These are phyloP conservation scores for Hypoxylon sp. DNA, from an alignment of 2,329 filamentous ascomycete species.

Conservation along the genomic window DNA sequence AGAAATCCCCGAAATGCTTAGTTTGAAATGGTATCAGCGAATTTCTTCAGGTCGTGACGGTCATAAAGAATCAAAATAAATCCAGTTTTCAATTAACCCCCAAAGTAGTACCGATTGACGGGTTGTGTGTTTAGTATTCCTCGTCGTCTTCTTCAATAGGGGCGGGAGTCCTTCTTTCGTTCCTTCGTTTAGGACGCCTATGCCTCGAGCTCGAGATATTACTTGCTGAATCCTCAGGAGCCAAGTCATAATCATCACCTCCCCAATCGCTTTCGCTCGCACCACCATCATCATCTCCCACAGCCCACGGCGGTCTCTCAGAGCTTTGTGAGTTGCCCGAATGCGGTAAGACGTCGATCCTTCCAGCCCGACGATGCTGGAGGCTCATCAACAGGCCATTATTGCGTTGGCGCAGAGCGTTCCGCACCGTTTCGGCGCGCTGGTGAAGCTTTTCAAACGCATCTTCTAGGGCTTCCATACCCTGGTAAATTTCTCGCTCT, in stretches of 20 bases:
- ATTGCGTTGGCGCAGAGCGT: conserved; percentile 83
- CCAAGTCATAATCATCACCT: conserved; percentile 70
- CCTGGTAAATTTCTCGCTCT: conserved; percentile 91
- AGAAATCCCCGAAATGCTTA: conserved; percentile 21
- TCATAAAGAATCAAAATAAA: conserved; percentile 40
- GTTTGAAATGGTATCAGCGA: conserved; percentile 38
- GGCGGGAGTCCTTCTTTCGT: conserved; percentile 79
- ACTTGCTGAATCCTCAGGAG: conserved; percentile 84
- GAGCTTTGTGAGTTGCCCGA: conserved; percentile 65
- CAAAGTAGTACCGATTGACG: conserved; percentile 4
- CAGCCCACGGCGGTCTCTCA: conserved; percentile 64
- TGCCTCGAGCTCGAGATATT: conserved; percentile 82
- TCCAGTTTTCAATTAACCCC: conserved; percentile 11
- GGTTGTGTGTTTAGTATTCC: conserved; percentile 49
- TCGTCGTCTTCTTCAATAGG: conserved; percentile 79
- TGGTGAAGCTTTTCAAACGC: conserved; percentile 93
- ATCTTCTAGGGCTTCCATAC: conserved; percentile 95
- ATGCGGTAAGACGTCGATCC: conserved; percentile 68
- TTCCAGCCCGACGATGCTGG: conserved; percentile 67
- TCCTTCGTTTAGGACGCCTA: conserved; percentile 75
- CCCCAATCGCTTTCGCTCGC: conserved; percentile 71
- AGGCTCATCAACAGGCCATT: conserved; percentile 79
- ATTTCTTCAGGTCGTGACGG: conserved; percentile 32
- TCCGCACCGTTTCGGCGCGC: conserved; percentile 84
- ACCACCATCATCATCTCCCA: conserved; percentile 61